Conservation (phyloP, 2,329 filamentous ascomycete genomes). For the Ilyonectria robusta region DNA sequence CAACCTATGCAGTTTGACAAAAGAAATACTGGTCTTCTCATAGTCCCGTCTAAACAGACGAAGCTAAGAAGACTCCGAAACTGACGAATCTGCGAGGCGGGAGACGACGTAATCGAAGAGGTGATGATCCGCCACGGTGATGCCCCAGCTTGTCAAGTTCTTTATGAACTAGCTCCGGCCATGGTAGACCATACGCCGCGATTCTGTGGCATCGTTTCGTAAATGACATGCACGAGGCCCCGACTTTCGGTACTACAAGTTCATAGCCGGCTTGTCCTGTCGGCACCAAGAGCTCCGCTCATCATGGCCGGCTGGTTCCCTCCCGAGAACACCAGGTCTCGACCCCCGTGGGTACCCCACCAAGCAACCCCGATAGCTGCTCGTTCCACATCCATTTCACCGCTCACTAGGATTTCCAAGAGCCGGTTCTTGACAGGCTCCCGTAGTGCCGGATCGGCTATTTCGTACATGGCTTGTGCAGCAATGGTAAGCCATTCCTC, state of each 20-base stretch:
- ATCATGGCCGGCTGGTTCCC: constrained; percentile 58
- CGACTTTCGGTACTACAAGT: background rate
- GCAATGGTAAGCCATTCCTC: constrained; percentile 86
- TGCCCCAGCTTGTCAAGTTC: background rate
- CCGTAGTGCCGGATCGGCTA: constrained; percentile 74
- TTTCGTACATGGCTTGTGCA: constrained; percentile 75
- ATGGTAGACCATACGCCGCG: background rate
- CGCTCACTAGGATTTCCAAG: constrained; percentile 83
- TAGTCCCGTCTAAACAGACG: background rate
- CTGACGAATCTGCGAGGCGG: background rate
- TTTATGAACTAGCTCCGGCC: background rate
- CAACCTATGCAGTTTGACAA: background rate
- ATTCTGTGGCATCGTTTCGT: background rate
- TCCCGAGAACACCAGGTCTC: constrained; percentile 61
- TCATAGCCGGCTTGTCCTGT: constrained; percentile 56
- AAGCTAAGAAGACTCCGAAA: background rate
- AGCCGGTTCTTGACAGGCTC: constrained; percentile 78
- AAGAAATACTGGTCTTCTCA: background rate
- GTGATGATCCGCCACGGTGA: background rate
- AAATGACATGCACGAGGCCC: background rate
- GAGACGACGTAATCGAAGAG: background rate
- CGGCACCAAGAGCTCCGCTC: constrained; percentile 66
- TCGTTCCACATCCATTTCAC: constrained; percentile 91
- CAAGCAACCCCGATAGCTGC: constrained; percentile 84
- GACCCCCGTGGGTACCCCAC: constrained; percentile 79